Evolutionary conservation across 2,329 filamentous ascomycete species (phyloP), one percentile per base, ranked within the genome.

Genomic region (Elsinoe perseae): DNA sequence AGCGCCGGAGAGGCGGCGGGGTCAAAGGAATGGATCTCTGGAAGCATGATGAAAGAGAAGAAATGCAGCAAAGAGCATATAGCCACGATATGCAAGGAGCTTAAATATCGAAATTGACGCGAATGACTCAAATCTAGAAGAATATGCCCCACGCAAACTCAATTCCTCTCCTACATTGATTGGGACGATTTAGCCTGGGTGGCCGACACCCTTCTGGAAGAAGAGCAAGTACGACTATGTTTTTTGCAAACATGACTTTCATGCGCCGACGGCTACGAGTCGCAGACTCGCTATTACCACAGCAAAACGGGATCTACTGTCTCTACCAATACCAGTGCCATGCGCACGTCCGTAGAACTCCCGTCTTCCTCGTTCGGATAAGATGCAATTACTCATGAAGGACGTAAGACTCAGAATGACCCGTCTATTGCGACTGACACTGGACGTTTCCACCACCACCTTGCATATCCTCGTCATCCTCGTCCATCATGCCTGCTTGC

Each of bases 371-470:
- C 25, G 32, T 21, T 32, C 25, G 10, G n/a, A 32, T 21, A 52
- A 36, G 30, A 52, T 52, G 48, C 48, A 36, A 52, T 36, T 32
- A 28, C 48, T 52, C 48, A 32, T 52, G 10, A 21, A 18, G 30
- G 48, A 38, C 48, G 40, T 44, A 44, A 25, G 10, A 21, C 7
- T 44, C 23, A n/a, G 9, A 44, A 2, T n/a, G n/a, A n/a, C n/a
- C n/a, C 63, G 42, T 73, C 82, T 91, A 93, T 81, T 93, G 88
- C 30, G 87, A 89, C 57, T 88, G 87, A 72, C 88, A 93, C 77
- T 93, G 88, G 58, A 93, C 87, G 61, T 88, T 83, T 77, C 91
- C 87, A 50, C 77, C 86, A 60, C 86, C 85, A 12, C 69, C 71
- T 61, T 82, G 79, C 73, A 76, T 75, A 54, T 77, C 73, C 50